phyloP scores from a whole-genome alignment of 164 flowering plant species.

The Euptelea pleiosperma region DNA sequence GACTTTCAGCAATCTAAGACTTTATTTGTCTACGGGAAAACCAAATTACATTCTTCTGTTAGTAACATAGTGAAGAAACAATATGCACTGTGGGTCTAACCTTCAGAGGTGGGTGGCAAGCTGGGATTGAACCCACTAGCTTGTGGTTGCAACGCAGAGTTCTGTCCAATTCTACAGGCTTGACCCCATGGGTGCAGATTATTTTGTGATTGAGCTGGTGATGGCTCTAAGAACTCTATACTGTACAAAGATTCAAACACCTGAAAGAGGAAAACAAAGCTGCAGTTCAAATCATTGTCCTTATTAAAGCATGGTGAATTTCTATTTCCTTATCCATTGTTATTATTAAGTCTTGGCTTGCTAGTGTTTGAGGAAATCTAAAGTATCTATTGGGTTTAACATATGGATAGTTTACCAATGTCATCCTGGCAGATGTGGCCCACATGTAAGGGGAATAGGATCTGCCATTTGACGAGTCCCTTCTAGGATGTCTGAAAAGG shows the following conservation, averaged over 20 bases:
- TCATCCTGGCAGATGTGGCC: too few relatives aligned
- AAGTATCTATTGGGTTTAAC: too few relatives aligned
- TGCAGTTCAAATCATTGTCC: neutral
- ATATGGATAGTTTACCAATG: too few relatives aligned
- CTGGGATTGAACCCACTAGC: neutral
- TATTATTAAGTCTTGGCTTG: too few relatives aligned
- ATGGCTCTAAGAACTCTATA: neutral
- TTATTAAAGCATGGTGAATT: constrained; percentile 1
- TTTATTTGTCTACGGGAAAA: neutral
- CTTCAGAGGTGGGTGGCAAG: neutral
- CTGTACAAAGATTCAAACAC: neutral
- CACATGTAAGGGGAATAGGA: too few relatives aligned
- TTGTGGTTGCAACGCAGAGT: neutral
- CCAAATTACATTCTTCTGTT: neutral
- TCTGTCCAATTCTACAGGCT: neutral
- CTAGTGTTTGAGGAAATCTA: too few relatives aligned
- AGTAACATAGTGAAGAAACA: neutral
- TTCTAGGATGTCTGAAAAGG: too few relatives aligned
- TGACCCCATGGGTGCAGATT: neutral
- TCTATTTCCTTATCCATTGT: neutral
- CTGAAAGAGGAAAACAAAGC: neutral
- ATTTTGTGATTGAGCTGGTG: neutral
- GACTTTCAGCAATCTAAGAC: neutral
- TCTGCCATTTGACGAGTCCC: too few relatives aligned
- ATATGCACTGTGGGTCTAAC: neutral